Evolutionary conservation across 257 asterid species (phyloP).

Genomic region (Fraxinus quadrangulata): DNA sequence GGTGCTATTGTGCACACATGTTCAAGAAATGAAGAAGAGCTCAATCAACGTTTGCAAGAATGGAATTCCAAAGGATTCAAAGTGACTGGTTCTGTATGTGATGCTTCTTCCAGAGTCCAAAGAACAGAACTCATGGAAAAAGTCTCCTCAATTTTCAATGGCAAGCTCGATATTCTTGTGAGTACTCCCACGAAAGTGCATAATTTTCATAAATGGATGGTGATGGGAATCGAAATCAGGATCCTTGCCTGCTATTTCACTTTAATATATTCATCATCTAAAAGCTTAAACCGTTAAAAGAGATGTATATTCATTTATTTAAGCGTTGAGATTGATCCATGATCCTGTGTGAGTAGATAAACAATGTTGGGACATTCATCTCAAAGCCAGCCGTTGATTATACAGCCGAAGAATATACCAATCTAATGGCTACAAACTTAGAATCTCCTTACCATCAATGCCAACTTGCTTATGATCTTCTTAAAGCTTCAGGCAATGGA

Average conservation of each 20-base stretch:
- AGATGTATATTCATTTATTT: background rate
- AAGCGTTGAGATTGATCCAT: constrained; percentile 18
- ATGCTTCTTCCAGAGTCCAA: constrained; percentile 76
- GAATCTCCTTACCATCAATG: constrained; percentile 85
- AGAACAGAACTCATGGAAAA: constrained; percentile 67
- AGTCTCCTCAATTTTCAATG: constrained; percentile 63
- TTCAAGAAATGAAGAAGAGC: constrained; percentile 76
- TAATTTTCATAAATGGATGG: too few relatives aligned
- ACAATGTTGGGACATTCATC: constrained; percentile 89
- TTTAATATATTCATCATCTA: too few relatives aligned
- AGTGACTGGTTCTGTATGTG: constrained; percentile 77
- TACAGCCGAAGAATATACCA: constrained; percentile 71
- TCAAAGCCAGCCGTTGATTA: constrained; percentile 81
- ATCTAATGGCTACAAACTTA: constrained; percentile 72
- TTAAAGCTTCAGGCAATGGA: constrained; percentile 79
- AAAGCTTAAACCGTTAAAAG: too few relatives aligned
- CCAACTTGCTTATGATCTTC: constrained; percentile 81
- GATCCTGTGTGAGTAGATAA: constrained; percentile 47
- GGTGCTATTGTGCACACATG: constrained; percentile 86
- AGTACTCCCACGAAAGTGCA: constrained; percentile 22
- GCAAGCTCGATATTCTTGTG: constrained; percentile 87
- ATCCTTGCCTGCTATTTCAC: too few relatives aligned
- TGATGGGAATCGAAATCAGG: too few relatives aligned
- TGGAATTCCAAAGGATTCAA: constrained; percentile 75
- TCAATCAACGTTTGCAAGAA: constrained; percentile 65